Base-by-base conservation (phyloP, 2,329 filamentous ascomycete species). In the Fusarium sp. region DNA sequence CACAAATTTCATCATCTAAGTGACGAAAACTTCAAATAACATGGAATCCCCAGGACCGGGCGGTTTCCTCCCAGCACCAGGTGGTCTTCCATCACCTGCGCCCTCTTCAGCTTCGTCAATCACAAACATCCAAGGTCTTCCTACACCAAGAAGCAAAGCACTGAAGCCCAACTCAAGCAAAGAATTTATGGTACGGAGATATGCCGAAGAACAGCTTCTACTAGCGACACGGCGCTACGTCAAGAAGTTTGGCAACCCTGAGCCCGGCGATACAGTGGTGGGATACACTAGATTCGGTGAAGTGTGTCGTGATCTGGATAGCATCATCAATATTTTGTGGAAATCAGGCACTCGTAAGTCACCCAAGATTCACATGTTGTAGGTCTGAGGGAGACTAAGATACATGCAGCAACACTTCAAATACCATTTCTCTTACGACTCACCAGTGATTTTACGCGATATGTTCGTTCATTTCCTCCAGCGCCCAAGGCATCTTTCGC, bases 381-480 rank as follows among this genome's bases (percentile, higher is more conserved):
- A n/a, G 17, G 7, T 14, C 17, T 27, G 2, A 5, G 18, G 13
- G 2, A 5, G 15, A 11, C 45, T 73, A 31, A 74, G 3, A 14
- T 37, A 8, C 9, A 3, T 20, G 15, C 25, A 74, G 72, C 72
- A 20, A 64, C 67, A 15, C 81, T 97, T 11, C 93, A 97, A 79
- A 88, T 95, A 14, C 92, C 94, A 4, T 95, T 95, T 75, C 82
- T 97, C 4, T 87, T 97, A 36, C 91, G 89, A 55, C 81, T 97
- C 46, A 92, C 93, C 2, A 86, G 91, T 50, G 84, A 94, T 60
- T 83, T 94, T 36, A 89, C 88, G 58, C 88, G 88, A 18, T 94
- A 91, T 76, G 84, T 97, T 5, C 82, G 88, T 6, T 87, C 89
- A 11, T 97, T 97, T 76, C 85, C 88, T 0, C 77, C 79, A 7